These are phyloP conservation scores for Suhomyces bribrorum DNA, from an alignment of 1,139 yeast species.

Conservation along the genomic window DNA sequence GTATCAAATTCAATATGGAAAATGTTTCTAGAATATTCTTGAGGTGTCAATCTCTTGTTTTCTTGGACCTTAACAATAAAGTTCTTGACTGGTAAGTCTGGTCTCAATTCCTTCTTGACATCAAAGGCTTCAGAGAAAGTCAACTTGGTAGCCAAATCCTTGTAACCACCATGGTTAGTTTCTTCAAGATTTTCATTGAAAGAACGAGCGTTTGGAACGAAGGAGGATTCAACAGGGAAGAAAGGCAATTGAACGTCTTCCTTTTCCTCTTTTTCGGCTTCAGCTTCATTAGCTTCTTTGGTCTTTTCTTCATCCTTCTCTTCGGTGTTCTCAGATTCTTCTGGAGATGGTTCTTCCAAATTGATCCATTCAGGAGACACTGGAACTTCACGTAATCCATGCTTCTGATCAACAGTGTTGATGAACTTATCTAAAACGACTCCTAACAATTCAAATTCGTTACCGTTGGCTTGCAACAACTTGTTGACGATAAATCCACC, in stretches of 20 bases:
- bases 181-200: constrained; percentile 41
- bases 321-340: constrained; percentile 21
- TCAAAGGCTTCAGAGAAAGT: constrained; percentile 81
- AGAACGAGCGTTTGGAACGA: constrained; percentile 57
- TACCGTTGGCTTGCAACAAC: constrained; percentile 78
- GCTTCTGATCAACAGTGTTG: constrained; percentile 48
- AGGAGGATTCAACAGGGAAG: constrained; percentile 61
- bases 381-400: constrained; percentile 48
- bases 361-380: constrained; percentile 48
- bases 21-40: constrained; percentile 87
- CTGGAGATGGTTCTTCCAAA: constrained; percentile 23
- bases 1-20: constrained; percentile 96
- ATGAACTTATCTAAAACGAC: constrained; percentile 76
- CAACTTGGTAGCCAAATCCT: constrained; percentile 68
- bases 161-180: constrained; percentile 37
- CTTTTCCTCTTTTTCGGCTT: constrained; percentile 17
- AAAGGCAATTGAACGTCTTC: constrained; percentile 43
- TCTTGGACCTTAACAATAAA: constrained; percentile 88
- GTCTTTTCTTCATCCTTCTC: constrained; percentile 21
- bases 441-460: constrained; percentile 79
- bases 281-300: constrained; percentile 14
- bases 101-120: constrained; percentile 63
- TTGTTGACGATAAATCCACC: constrained; percentile 73
- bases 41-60: constrained; percentile 90
- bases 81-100: constrained; percentile 85